A percentile compares a stretch with the other conserved stretches of the same genome.
phyloP scores from a whole-genome alignment of 176 grass and related monocot genomes.

The Oryza glaberrima region DNA sequence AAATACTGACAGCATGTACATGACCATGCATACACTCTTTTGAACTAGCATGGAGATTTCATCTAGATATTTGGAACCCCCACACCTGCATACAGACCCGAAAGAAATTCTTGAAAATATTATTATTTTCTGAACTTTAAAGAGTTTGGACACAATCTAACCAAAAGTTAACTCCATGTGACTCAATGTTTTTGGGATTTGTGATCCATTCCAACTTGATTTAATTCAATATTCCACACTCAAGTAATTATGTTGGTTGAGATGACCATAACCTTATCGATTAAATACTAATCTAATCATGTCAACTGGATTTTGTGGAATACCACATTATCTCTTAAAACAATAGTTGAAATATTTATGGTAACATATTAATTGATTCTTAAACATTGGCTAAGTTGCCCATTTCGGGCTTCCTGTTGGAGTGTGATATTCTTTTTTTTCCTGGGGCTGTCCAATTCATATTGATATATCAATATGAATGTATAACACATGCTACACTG shows the following conservation, averaged over 20 bases:
- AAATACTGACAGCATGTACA: background rate
- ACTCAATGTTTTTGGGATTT: background rate
- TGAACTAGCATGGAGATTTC: background rate
- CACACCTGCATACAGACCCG: no score
- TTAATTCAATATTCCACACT: background rate
- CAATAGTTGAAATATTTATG: background rate
- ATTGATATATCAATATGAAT: background rate
- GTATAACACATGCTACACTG: background rate
- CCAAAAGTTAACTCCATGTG: background rate
- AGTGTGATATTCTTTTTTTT: background rate
- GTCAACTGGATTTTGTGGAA: background rate
- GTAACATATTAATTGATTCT: background rate
- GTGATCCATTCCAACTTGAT: background rate
- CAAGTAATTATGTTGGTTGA: background rate
- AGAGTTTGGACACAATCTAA: background rate
- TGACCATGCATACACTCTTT: constrained; percentile 1
- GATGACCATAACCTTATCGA: background rate
- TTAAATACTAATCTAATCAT: background rate
- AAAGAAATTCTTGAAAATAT: background rate
- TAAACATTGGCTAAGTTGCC: background rate
- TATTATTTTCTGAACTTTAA: background rate
- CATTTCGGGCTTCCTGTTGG: background rate
- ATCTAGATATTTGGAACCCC: background rate
- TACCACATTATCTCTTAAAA: background rate
- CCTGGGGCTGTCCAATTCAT: background rate